phyloP scores from a whole-genome alignment of 2,329 filamentous ascomycete species.

The Microdochium paspali region DNA sequence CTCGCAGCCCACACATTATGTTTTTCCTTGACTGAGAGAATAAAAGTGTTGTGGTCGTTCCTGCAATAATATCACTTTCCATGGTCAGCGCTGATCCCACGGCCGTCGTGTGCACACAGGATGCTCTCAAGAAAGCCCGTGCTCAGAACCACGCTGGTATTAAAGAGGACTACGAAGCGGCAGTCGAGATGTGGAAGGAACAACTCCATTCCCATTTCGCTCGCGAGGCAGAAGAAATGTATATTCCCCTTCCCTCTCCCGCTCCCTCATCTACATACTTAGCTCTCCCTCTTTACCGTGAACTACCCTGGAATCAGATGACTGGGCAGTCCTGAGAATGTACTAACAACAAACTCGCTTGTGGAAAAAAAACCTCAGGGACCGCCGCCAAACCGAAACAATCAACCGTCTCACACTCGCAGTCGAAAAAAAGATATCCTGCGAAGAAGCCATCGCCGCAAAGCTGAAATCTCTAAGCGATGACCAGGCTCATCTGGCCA shows the following conservation, averaged over 20 bases:
- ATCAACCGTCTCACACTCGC: constrained; percentile 4
- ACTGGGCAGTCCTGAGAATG: too few relatives aligned
- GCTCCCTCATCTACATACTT: background rate
- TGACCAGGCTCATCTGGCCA: constrained; percentile 9
- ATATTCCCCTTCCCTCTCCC: constrained; percentile 2
- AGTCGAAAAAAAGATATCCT: constrained; percentile 5
- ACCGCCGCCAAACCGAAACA: background rate
- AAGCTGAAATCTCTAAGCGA: constrained; percentile 5
- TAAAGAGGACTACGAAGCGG: constrained; percentile 6
- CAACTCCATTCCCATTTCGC: constrained; percentile 9
- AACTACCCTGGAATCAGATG: background rate
- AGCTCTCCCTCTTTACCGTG: background rate
- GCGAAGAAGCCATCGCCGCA: constrained; percentile 8
- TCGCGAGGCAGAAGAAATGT: constrained; percentile 10
- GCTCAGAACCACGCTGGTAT: constrained; percentile 8
- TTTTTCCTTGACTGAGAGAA: background rate
- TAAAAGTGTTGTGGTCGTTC: too few relatives aligned
- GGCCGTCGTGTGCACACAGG: too few relatives aligned
- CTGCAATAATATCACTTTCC: too few relatives aligned
- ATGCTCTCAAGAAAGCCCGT: background rate
- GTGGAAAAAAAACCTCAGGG: constrained; percentile 1
- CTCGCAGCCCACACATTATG: background rate
- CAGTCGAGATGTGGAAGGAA: constrained; percentile 5
- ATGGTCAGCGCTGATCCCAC: too few relatives aligned
- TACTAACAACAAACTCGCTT: background rate